These are phyloP conservation scores for Aspergillus novoparasiticus DNA, from an alignment of 2,329 filamentous ascomycete species.

Conservation along the genomic window DNA sequence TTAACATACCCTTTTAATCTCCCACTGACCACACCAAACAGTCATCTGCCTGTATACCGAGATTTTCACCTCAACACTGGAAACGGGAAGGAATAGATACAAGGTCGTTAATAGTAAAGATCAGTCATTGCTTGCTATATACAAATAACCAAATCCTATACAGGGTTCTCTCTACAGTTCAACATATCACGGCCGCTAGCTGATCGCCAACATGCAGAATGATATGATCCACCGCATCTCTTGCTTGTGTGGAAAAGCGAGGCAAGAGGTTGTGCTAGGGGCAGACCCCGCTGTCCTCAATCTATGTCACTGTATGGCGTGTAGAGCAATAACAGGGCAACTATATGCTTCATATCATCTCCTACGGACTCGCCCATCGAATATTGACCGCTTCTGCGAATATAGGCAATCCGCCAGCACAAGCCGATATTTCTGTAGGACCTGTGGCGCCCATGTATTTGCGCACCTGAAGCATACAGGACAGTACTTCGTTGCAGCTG, in stretches of 20 bases:
- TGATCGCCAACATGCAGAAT: not conserved
- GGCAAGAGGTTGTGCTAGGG: conserved; percentile 28
- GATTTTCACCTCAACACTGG: not conserved
- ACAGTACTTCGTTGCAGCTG: conserved; percentile 38
- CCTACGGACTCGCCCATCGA: conserved; percentile 39
- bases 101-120: not conserved
- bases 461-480: conserved; percentile 25
- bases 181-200: not conserved
- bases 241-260: conserved; percentile 34
- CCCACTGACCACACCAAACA: not conserved
- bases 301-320: conserved; percentile 57
- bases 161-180: not conserved
- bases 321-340: conserved; percentile 52
- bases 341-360: conserved; percentile 49
- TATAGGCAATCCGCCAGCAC: conserved; percentile 49
- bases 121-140: not conserved
- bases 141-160: not conserved
- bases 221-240: conserved; percentile 17
- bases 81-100: not conserved
- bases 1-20: not conserved
- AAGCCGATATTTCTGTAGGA: conserved; percentile 53
- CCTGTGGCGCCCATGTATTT: conserved; percentile 52
- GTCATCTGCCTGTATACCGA: too few species aligned
- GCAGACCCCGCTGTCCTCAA: conserved; percentile 27
- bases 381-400: conserved; percentile 40